Evolutionary conservation across 140 eudicot genomes (phyloP), one percentile per base, ranked within the genome.

Genomic region (Eryngium alpinum): DNA sequence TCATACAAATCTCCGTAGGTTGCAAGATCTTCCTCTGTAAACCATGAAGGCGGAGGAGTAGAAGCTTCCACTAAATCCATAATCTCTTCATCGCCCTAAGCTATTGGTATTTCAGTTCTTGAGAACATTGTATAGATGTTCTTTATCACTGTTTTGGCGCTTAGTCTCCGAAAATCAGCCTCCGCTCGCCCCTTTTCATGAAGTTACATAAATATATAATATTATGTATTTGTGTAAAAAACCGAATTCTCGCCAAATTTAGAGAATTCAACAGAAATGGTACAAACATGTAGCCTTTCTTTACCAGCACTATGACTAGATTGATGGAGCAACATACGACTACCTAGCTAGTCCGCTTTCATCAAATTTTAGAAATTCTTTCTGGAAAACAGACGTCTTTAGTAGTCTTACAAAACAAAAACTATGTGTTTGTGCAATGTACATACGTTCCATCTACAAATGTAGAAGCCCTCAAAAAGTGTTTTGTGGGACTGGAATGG

Each of bases 101-200:
- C 96, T 71, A 87, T 87, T 0, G 97, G 97, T 49, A 91, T 80
- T 84, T 89, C 92, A 78, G 87, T 81, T 83, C 46, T 82, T 5
- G 97, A 88, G 75, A 93, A 90, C 29, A 93, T 84, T 67, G 84
- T 89, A 84, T 89, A 93, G 32, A 90, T 62, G 71, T 86, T 90
- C 56, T 79, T 79, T 66, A 87, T 83, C 70, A 87, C 89, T 2
- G 92, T 87, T 77, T 90, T 90, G 2, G 88, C 87, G 75, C 87
- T 88, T 73, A 87, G 59, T 5, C 92, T 87, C 13, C 90, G 81
- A 32, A 90, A 90, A 77, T 90, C 95, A 84, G 92, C 91, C 86
- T 90, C 95, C 9, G 95, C 95, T 85, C 92, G 86, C 75, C 92
- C 92, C 75, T 87, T 87, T 80, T 87, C 91, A 92, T 90, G 51